Evolutionary conservation across 169 alveolate genomes (phyloP), one percentile per base, ranked within the genome.

Genomic region (Plasmodium knowlesi): DNA sequence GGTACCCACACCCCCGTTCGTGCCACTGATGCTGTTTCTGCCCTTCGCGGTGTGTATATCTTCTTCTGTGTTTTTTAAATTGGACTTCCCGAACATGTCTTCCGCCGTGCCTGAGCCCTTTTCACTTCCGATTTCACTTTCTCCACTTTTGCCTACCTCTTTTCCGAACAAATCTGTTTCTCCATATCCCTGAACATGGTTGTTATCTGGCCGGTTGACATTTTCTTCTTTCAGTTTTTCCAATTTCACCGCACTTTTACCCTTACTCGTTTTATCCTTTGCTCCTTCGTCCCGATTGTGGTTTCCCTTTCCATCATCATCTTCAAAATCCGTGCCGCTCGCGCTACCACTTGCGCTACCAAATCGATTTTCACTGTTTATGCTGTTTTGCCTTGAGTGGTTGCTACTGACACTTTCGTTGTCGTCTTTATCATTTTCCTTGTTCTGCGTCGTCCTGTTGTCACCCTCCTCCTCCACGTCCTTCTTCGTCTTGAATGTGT

Each of bases 331-430:
- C 16, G 16, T 81, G 3, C 73, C 61, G 3, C 70, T 79, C 6
- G 39, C 61, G 5, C 67, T 81, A 0, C 76, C 70, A 28, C 3
- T 93, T 2, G 78, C 32, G 50, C 28, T 74, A 5, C 93, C 93
- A 28, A 67, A 67, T 67, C 76, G 76, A 9, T 67, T 19, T n/a
- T 86, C 96, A 79, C 85, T 61, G 19, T 93, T 81, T 3, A 54
- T 19, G 73, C 76, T 67, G 37, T 83, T 37, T 16, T 61, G 39
- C 39, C 43, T 76, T 3, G 91, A 57, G 4, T 16, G 10, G 30
- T 37, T 57, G 28, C 80, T 61, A 6, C 73, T 70, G 3, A 30
- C 82, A 30, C 79, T 61, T 34, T 57, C 50, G 28, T 82, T 94
- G 28, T 88, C 95, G 5, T 41, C 94, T 2, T 86, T 89, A 39